Evolutionary conservation across 2,329 filamentous ascomycete genomes (phyloP), one percentile per base, ranked within the genome.

Genomic region (Colletotrichum sp.): DNA sequence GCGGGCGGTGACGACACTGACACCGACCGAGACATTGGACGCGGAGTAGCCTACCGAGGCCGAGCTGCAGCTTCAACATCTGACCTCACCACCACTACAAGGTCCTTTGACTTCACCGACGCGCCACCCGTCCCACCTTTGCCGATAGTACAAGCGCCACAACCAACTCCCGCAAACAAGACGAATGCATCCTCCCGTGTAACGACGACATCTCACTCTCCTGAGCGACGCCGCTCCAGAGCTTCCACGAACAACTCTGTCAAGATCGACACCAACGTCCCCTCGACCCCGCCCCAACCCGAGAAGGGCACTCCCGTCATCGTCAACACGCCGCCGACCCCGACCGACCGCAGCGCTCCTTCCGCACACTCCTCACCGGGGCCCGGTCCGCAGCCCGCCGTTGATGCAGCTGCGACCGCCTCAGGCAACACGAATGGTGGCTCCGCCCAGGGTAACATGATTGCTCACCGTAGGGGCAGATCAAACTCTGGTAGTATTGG

Each of bases 391-490:
- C 71, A 79, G 75, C 72, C 74, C 65, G 76, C 75, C 13, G 64
- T 77, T 44, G 79, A 82, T 44, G 81, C 83, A 63, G 77, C 64
- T 49, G 64, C 80, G 49, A 79, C 72, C 36, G 79, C 79, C 77
- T 71, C 79, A 18, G 71, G 30, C 64, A 82, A 82, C 75, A 68
- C 88, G 78, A 87, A 90, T 88, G 90, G 93, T 77, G 89, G 91
- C 62, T 92, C 93, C 78, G 88, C 91, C 49, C 90, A 92, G 79
- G 92, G 91, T 81, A 93, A 91, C 81, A 95, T 95, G 91, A 95
- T 93, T 85, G 91, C 93, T 74, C 94, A 96, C 77, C 85, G 88
- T 80, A 87, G 90, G 79, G 83, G 82, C 76, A 88, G 88, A 81
- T 89, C 92, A 88, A 87, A 87, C 81, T 91, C 90, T 77, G 85